These are phyloP conservation scores for Lizanozyma gosingica DNA, from an alignment of 1,139 yeast species.

Conservation along the genomic window DNA sequence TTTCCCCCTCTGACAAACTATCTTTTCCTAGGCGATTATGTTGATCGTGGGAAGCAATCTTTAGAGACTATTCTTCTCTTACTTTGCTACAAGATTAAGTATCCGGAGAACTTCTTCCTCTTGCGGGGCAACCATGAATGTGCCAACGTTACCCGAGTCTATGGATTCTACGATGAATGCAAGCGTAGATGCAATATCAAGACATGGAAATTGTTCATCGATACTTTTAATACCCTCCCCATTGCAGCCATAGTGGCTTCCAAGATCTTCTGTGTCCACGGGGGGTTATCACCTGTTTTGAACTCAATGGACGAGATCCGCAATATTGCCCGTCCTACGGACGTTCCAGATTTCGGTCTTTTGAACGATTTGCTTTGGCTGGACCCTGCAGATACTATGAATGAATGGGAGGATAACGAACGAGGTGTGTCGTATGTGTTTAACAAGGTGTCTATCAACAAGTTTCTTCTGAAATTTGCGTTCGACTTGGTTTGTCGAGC, in stretches of 20 bases:
- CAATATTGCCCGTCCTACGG: constrained; percentile 88
- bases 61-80: constrained; percentile 80
- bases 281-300: constrained; percentile 88
- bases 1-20: constrained; percentile 96
- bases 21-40: constrained; percentile 89
- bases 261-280: constrained; percentile 95
- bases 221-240: constrained; percentile 89
- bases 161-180: constrained; percentile 96
- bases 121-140: constrained; percentile 95
- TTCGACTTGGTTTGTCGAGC: constrained; percentile 95
- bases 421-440: constrained; percentile 97
- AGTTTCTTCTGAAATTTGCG: constrained; percentile 77
- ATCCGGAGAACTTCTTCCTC: constrained; percentile 90
- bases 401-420: constrained; percentile 98
- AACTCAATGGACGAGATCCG: constrained; percentile 89
- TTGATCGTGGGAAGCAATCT: constrained; percentile 93
- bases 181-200: constrained; percentile 86
- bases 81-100: constrained; percentile 86
- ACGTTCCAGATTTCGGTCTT: constrained; percentile 93
- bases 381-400: constrained; percentile 89
- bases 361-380: constrained; percentile 92
- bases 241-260: constrained; percentile 95
- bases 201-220: constrained; percentile 89
- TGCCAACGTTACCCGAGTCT: constrained; percentile 90
- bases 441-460: constrained; percentile 85